A percentile compares a stretch with the other conserved stretches of the same genome.
Conservation (phyloP, 495 filamentous ascomycete genomes). For the Neurospora sp. region DNA sequence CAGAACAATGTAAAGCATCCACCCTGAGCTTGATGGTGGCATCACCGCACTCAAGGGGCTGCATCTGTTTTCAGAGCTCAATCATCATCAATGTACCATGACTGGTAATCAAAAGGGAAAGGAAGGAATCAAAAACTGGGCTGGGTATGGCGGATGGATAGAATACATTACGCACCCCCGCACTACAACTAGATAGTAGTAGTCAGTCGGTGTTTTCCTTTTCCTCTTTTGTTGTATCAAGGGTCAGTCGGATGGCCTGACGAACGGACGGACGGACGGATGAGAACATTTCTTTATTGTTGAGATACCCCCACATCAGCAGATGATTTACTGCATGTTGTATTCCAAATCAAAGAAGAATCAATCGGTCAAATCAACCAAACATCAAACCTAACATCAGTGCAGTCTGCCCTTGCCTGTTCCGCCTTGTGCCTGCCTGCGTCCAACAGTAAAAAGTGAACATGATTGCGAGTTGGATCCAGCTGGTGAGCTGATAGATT, state of each 20-base stretch:
- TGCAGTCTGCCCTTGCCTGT: background rate
- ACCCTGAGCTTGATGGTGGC: background rate
- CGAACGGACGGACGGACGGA: background rate
- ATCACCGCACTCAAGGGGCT: background rate
- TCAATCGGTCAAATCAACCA: background rate
- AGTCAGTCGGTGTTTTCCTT: background rate
- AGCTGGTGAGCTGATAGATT: background rate
- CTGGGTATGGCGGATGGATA: background rate
- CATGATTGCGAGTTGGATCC: background rate
- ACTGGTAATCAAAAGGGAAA: background rate
- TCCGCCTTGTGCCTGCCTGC: background rate
- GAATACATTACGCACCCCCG: background rate
- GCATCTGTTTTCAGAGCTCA: background rate
- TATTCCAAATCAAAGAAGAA: background rate
- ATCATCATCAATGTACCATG: too few relatives aligned
- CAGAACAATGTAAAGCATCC: background rate
- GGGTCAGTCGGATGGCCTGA: background rate
- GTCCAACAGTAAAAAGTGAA: background rate
- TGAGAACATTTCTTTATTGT: background rate
- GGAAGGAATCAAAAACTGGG: background rate
- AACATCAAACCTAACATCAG: background rate
- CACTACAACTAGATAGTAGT: background rate
- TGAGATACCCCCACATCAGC: background rate
- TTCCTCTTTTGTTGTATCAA: background rate
- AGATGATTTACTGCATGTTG: background rate